Percentiles rank a stretch among this genome's conserved stretches.
Conservation (phyloP, 805 yeast genomes). For the Yarrowia sp. region DNA sequence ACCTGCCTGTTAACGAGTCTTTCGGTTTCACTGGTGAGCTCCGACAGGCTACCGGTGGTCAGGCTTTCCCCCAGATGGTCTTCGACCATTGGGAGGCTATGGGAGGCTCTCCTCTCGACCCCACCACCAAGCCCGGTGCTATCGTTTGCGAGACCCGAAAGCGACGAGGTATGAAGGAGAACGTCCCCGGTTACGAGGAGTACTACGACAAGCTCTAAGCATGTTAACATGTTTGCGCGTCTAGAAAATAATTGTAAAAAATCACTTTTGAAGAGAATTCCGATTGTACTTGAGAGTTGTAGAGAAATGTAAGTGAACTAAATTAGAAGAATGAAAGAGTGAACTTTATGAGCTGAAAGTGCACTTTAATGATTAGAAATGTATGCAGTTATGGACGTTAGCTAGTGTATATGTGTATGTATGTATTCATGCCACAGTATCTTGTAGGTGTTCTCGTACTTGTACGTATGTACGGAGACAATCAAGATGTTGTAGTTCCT, state of each 20-base stretch:
- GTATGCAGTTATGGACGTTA: not conserved
- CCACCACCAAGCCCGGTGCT: conserved; percentile 65
- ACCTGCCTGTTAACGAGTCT: conserved; percentile 99
- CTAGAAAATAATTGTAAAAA: conserved; percentile 24
- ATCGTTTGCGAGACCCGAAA: conserved; percentile 71
- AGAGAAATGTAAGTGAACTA: too few species aligned
- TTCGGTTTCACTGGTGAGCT: conserved; percentile 99
- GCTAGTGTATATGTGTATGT: not conserved
- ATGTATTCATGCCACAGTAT: too few species aligned
- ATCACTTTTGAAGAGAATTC: not conserved
- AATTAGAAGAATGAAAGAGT: too few species aligned
- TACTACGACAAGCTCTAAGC: conserved; percentile 63
- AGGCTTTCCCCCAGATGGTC: conserved; percentile 99
- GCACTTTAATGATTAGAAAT: too few species aligned
- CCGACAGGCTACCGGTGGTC: conserved; percentile 99
- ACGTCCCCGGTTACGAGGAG: conserved; percentile 98
- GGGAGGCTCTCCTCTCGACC: conserved; percentile 90
- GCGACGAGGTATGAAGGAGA: conserved; percentile 96
- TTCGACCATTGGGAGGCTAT: conserved; percentile 97
- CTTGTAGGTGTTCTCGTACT: too few species aligned
- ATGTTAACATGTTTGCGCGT: conserved; percentile 2
- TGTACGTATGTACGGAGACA: too few species aligned
- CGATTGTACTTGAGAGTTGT: too few species aligned
- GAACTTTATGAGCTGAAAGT: too few species aligned
- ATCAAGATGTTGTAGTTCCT: not conserved